Base-by-base conservation (phyloP, 495 filamentous ascomycete genomes). In the Aspergillus cristatus region DNA sequence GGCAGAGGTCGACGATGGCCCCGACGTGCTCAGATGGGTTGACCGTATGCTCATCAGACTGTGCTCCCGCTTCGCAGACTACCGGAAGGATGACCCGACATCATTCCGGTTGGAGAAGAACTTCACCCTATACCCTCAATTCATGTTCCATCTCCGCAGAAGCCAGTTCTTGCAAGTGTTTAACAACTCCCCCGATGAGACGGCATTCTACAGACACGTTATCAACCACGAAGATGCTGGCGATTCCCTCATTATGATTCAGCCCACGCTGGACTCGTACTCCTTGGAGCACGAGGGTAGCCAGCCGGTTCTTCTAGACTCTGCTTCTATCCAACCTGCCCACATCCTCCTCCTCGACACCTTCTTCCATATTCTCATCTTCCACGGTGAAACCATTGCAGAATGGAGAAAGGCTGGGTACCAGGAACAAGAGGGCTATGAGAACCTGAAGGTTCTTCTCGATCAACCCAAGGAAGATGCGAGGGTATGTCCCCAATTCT, bases 351-450 rank as follows among this genome's bases (percentile, higher is more conserved):
- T 99, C 10, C 78, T 99, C 26, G 93, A 99, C 51, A 96, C 89
- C 12, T 99, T 97, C 70, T 99, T 99, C 80, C 93, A 97, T 57
- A 97, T 99, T 43, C 78, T 99, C 35, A 99, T 99, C 46, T 97
- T 96, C 76, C 85, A 97, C 54, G 93, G 93, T 34, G 91, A 97
- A 67, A 97, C 89, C 3, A 83, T 97, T 56, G 93, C 93, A 1
- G 87, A 96, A 55, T 99, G 93, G 93, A 82, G 88, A 49, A 97
- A 99, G 63, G 87, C 87, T 12, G 93, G 93, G 2, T 99, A 97
- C 50, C 93, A 99, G 40, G 90, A 97, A 2, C 89, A 96, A 60
- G 91, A 97, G 50, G 93, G 90, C 29, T 99, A 99, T 50, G 93
- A 96, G 57, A 97, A 95, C 62, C 90, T 99, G 62, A 86, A 81